Percentiles rank a stretch among this genome's conserved stretches.
Evolutionary conservation across 768 basidiomycete species (phyloP).

Genomic region (Strobilomyces confusus): DNA sequence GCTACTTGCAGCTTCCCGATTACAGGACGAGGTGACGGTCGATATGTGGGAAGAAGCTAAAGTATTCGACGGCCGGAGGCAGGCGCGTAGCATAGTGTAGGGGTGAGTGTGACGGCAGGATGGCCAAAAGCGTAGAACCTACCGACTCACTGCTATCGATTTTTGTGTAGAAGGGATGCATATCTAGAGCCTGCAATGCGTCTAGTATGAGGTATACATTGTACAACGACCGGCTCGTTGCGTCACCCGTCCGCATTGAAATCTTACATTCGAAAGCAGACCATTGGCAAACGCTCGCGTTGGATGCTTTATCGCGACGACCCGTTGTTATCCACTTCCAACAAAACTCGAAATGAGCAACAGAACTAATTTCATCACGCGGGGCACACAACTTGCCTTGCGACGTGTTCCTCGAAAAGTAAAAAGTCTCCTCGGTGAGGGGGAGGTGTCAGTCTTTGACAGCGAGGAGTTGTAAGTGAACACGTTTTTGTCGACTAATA

Average conservation of each 20-base stretch:
- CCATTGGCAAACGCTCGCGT: not conserved
- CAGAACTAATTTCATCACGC: constrained; percentile 14
- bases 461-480: constrained; percentile 34
- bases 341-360: constrained; percentile 14
- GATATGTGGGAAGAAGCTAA: constrained; percentile 65
- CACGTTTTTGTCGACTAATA: not conserved
- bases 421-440: constrained; percentile 18
- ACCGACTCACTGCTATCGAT: not conserved
- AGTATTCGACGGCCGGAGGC: constrained; percentile 49
- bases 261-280: constrained; percentile 11
- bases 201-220: constrained; percentile 1
- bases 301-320: not conserved
- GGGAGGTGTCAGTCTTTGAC: constrained; percentile 23
- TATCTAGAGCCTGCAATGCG: not conserved
- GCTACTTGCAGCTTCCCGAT: constrained; percentile 57
- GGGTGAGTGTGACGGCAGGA: constrained; percentile 5
- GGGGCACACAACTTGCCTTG: constrained; percentile 22
- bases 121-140: not conserved
- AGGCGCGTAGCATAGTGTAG: constrained; percentile 7
- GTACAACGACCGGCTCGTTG: not conserved
- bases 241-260: constrained; percentile 10
- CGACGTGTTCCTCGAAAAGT: constrained; percentile 21
- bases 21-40: constrained; percentile 50
- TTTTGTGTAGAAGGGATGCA: not conserved
- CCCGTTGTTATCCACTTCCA: not conserved